Evolutionary conservation across 2,329 filamentous ascomycete genomes (phyloP), one percentile per base, ranked within the genome.

Genomic region (Geoglossum cookeanum): DNA sequence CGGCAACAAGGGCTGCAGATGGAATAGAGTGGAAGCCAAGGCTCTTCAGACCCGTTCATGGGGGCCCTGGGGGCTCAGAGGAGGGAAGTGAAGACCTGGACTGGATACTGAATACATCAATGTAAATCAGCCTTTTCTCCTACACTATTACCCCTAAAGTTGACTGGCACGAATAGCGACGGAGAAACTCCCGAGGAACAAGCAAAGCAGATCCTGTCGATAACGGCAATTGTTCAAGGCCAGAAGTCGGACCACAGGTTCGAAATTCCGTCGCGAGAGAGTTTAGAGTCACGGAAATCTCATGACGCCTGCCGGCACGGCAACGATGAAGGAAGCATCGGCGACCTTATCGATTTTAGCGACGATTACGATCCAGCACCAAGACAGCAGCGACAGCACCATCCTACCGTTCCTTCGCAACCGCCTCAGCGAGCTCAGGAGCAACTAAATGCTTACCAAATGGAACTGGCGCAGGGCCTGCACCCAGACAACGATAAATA

Each of bases 61-160:
- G 82, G 29, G 85, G 83, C 1, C 80, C 82, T 1, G 84, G 83
- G 35, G 83, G 81, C 1, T 67, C 77, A 3, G 86, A 92, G 61
- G 83, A 91, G 67, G 87, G 86, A 32, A 86, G 94, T 68, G 88
- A 94, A 67, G 87, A 87, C 62, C 73, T 98, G 33, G 92, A 97
- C 70, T 98, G 88, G 87, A 90, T 97, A 65, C 86, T 98, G 65
- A 85, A 91, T 68, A 84, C 90, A 1, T 76, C 83, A 58, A 79
- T 98, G 89, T 94, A 71, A 69, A 80, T 22, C 22, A 22, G 3
- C 15, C 15, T 9, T 42, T 17, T n/a, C 13, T 11, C 54, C 11
- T 8, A 8, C 68, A 51, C 56, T 45, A 53, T 37, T 1, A 37
- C 29, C 32, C 55, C 68, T 59, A 32, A 33, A 30, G 29, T 52